Base-by-base conservation (phyloP, 148 eudicot species). In the Chenopodium album region DNA sequence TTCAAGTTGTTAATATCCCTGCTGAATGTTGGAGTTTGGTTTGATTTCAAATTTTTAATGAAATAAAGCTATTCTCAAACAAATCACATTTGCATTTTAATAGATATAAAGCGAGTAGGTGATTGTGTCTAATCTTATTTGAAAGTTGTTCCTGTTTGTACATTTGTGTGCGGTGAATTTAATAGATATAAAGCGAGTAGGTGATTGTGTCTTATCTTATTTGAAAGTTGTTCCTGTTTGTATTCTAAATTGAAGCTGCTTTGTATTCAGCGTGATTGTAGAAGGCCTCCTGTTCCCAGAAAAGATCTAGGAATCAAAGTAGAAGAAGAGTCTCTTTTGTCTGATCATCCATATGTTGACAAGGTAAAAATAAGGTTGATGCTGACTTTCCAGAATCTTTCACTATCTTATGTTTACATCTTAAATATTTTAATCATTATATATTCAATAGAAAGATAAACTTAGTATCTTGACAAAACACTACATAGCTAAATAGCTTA, bases 311-410 rank as follows among this genome's bases (percentile, higher is more conserved):
- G 93, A 78, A 79, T 90, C 81, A 94, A 90, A 85, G 85, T 88
- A 76, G 98, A 94, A 85, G 96, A 94, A 86, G 94, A 97, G 86
- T 87, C 98, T 82, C 79, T 97, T 84, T 76, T 90, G 83, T 97
- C 97, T 79, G 84, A 97, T 85, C 99, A 97, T 84, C 99, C 99
- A 71, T 94, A 90, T 80, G 99, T 94, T 54, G 93, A 97, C 69
- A 94, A 90, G 98, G 99, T 94, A 91, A 77, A 76, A 14, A 34
- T 73, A 28, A 32, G 34, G 65, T 62, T 12, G 14, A 46, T 47
- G 19, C 32, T 10, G 22, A 5, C 46, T 29, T 28, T 50, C n/a
- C 32, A 1, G 14, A 48, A 13, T 74, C 22, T 26, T 74, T 48
- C 34, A 48, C 37, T 74, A 46, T 4, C 48, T 46, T 26, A 48